Evolutionary conservation across 1,139 yeast species (phyloP).

Genomic region (Pichia cactophila): DNA sequence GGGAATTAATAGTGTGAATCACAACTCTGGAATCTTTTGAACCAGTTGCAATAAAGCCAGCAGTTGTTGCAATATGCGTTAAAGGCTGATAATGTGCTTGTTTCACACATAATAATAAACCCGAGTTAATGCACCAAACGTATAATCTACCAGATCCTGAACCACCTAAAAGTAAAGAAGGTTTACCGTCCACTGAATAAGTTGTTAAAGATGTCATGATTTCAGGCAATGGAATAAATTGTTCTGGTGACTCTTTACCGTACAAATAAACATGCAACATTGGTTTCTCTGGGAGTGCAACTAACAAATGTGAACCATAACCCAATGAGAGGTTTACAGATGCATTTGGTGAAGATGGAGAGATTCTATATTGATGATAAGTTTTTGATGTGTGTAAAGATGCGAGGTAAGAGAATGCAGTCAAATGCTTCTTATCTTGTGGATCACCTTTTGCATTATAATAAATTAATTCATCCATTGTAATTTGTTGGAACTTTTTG

Average conservation of each 20-base stretch:
- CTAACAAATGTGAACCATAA: slow-evolving; percentile 38
- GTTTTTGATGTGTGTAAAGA: slow-evolving; percentile 47
- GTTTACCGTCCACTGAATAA: slow-evolving; percentile 25
- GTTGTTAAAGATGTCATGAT: slow-evolving; percentile 50
- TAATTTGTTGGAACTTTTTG: not conserved
- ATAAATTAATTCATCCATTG: slow-evolving; percentile 58
- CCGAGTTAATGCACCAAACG: slow-evolving; percentile 82
- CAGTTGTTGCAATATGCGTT: slow-evolving; percentile 47
- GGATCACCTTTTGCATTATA: slow-evolving; percentile 47
- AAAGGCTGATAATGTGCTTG: slow-evolving; percentile 84
- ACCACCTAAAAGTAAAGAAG: slow-evolving; percentile 39
- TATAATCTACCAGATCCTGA: slow-evolving; percentile 66
- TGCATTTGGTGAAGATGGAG: slow-evolving; percentile 37
- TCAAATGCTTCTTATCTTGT: slow-evolving; percentile 36
- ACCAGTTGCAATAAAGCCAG: slow-evolving; percentile 70
- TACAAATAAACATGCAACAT: slow-evolving; percentile 65
- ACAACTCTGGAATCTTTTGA: slow-evolving; percentile 76
- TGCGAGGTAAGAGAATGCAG: slow-evolving; percentile 41
- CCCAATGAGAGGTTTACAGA: slow-evolving; percentile 38
- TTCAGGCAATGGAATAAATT: slow-evolving; percentile 82
- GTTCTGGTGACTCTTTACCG: slow-evolving; percentile 77
- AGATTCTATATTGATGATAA: slow-evolving; percentile 47
- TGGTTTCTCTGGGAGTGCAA: slow-evolving; percentile 64
- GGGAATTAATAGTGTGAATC: slow-evolving; percentile 65
- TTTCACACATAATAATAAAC: slow-evolving; percentile 60